These are phyloP conservation scores for Ganoderma meredithae DNA, from an alignment of 1,284 basidiomycete genomes.

Conservation along the genomic window DNA sequence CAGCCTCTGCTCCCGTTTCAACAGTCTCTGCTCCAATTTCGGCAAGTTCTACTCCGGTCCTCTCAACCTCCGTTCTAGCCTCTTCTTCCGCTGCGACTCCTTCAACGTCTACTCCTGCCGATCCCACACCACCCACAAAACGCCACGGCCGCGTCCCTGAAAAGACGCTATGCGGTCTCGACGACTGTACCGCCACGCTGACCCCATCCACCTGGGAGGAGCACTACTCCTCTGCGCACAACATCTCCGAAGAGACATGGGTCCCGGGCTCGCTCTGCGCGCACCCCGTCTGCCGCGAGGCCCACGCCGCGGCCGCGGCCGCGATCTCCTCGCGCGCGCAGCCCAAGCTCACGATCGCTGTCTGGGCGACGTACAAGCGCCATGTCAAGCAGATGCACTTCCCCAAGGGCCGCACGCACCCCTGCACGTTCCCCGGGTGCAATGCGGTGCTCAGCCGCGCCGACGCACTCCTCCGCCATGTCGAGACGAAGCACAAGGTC, in stretches of 20 bases:
- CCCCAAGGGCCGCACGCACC: not conserved
- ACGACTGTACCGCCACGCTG: not conserved
- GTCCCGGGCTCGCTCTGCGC: not conserved
- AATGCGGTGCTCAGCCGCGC: not conserved
- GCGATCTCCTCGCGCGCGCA: not conserved
- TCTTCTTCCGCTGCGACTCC: no score
- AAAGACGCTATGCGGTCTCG: slow-evolving; percentile 2
- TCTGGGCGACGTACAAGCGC: slow-evolving; percentile 10
- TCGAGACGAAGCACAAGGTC: not conserved
- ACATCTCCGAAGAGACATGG: not conserved
- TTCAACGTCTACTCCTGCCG: not conserved
- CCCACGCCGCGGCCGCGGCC: not conserved
- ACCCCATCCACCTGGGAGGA: not conserved
- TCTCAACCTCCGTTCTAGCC: no score
- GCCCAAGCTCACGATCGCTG: not conserved
- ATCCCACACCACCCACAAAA: not conserved
- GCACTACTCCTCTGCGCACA: slow-evolving; percentile 4
- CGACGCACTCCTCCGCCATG: slow-evolving; percentile 7
- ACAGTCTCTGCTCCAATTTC: not conserved
- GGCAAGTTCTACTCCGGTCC: not conserved
- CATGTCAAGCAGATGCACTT: slow-evolving; percentile 7
- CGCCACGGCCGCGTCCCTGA: not conserved
- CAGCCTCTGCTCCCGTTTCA: no score
- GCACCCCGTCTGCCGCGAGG: slow-evolving; percentile 1
- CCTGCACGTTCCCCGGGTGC: slow-evolving; percentile 3